Evolutionary conservation across 495 filamentous ascomycete genomes (phyloP), one percentile per base, ranked within the genome.

Genomic region (Podospora sp.): DNA sequence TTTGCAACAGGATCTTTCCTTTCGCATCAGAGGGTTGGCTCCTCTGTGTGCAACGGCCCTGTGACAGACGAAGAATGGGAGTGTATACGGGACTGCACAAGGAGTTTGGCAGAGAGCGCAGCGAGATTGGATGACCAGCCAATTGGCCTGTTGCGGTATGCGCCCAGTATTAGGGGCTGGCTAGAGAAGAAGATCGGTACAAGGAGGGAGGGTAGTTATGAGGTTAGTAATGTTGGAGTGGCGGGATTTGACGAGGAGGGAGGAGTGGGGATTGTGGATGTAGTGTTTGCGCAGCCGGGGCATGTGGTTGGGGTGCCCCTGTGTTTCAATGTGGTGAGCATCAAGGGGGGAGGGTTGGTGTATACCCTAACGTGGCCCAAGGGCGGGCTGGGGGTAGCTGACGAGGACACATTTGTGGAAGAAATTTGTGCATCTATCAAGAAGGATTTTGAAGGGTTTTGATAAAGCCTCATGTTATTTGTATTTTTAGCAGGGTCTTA

Each of bases 261-360:
- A 20, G 36, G 5, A 14, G 61, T 36, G 7, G 49, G 18, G 53
- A 50, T 69, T 33, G 20, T 36, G 18, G 21, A 70, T 7, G 49
- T 61, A 53, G 49, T 65, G 27, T 70, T 70, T 64, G 64, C 68
- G 35, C 68, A 70, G 64, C 68, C 68, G 2, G 68, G 68, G 21
- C 49, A 53, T 25, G 62, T 70, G 21, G 61, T 56, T 4, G 56
- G 65, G 3, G 21, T 14, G 29, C 60, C 68, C 8, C 24, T 70
- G 11, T 40, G 46, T 36, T 51, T 70, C 11, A 70, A 67, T 51
- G 21, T 67, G 18, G 60, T 50, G 4, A 65, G 60, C 18, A 24
- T 62, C 53, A 70, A 66, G 65, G 57, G 60, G 6, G 65, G 68
- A n/a, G 57, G 55, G 16, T 40, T 70, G 49, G 25, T 67, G 25